Evolutionary conservation across 805 yeast species (phyloP).

Genomic region (Candida ortonii): DNA sequence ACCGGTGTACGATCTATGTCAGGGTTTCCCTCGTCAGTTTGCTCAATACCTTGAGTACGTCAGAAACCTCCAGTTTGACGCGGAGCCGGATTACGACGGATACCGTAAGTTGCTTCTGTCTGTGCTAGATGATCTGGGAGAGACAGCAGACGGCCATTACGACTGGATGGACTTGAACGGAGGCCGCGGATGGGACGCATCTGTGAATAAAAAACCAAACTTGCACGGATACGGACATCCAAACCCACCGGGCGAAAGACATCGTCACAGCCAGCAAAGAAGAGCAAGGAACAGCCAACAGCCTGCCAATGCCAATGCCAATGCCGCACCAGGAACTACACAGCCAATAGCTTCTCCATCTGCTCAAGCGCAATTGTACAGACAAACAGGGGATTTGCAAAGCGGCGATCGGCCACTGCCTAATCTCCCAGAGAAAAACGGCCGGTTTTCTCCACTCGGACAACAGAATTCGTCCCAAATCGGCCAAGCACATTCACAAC

Average conservation of each 20-base stretch:
- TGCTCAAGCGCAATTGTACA: constrained; percentile 16
- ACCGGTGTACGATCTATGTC: constrained; percentile 78
- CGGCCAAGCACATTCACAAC: constrained; percentile 15
- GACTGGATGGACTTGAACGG: constrained; percentile 98
- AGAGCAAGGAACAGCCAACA: constrained; percentile 31
- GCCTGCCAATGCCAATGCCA: constrained; percentile 25
- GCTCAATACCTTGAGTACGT: constrained; percentile 89
- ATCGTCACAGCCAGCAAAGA: constrained; percentile 41
- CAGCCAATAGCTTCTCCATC: constrained; percentile 16
- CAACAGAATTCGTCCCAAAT: constrained; percentile 14
- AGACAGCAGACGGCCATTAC: constrained; percentile 79
- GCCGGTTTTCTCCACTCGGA: constrained; percentile 22
- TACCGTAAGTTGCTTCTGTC: constrained; percentile 74
- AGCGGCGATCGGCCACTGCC: constrained; percentile 34
- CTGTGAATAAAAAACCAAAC: constrained; percentile 86
- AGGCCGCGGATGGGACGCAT: constrained; percentile 94
- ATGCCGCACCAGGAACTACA: constrained; percentile 8
- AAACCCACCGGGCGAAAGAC: constrained; percentile 65
- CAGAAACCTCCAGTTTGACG: constrained; percentile 86
- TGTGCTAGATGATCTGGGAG: constrained; percentile 70
- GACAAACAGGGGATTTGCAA: constrained; percentile 19
- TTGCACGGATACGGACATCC: constrained; percentile 96
- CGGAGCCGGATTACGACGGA: constrained; percentile 90
- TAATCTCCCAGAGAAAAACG: constrained; percentile 30
- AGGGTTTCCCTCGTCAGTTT: constrained; percentile 88